Evolutionary conservation across 1,284 basidiomycete genomes (phyloP).

Genomic region (Coniferiporia sulphurascens): DNA sequence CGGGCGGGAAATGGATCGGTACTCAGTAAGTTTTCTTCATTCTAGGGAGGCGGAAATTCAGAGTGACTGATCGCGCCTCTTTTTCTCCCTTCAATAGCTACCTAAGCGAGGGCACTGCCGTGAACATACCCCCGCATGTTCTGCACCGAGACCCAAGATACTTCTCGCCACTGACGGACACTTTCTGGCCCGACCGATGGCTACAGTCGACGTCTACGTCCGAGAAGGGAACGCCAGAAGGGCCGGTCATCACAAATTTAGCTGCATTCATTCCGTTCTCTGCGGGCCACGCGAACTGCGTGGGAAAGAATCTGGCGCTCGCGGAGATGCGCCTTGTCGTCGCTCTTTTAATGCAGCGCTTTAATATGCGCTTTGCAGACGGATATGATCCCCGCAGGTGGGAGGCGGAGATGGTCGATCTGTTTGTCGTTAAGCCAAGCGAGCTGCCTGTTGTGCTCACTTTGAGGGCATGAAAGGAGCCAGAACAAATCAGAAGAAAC

Average conservation of each 20-base stretch:
- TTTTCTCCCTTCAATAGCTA: conserved; percentile 30
- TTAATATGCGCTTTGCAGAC: conserved; percentile 21
- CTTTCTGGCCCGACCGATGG: conserved; percentile 42
- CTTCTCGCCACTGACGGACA: conserved; percentile 35
- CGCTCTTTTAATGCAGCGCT: conserved; percentile 27
- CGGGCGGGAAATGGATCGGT: conserved; percentile 17
- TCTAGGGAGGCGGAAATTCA: not conserved
- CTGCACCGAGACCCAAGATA: conserved; percentile 39
- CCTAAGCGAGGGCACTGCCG: conserved; percentile 44
- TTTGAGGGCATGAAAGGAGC: not conserved
- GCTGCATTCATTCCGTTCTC: conserved; percentile 35
- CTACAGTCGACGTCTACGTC: conserved; percentile 19
- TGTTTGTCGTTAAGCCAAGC: conserved; percentile 10
- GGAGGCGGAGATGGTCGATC: conserved; percentile 1
- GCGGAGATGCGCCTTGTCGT: conserved; percentile 30
- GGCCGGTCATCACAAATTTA: conserved; percentile 27
- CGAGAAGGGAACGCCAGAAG: not conserved
- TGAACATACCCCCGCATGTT: conserved; percentile 43
- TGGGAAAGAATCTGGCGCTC: conserved; percentile 30
- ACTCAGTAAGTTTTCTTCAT: conserved; percentile 5
- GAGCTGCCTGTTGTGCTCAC: conserved; percentile 8
- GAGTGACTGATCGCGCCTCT: not conserved
- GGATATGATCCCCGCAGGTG: conserved; percentile 6
- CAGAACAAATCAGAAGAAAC: not conserved
- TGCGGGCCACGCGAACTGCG: conserved; percentile 32